These are phyloP conservation scores for Yarrowia divulgata DNA, from an alignment of 805 yeast species.

Conservation along the genomic window DNA sequence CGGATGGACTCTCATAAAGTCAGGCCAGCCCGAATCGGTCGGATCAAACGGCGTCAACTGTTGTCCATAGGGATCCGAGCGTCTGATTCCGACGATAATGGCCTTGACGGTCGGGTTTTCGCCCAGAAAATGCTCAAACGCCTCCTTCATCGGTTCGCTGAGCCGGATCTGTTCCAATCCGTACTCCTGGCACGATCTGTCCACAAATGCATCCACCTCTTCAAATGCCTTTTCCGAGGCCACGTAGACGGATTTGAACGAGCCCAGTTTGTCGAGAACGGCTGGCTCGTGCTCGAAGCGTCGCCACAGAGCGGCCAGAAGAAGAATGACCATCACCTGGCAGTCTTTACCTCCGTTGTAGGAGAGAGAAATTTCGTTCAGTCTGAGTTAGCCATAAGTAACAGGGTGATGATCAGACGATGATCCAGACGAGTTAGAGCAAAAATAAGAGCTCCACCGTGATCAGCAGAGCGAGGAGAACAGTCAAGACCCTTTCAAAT, in stretches of 20 bases:
- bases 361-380: constrained; percentile 63
- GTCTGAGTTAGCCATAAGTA: constrained; percentile 27
- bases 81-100: constrained; percentile 85
- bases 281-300: constrained; percentile 44
- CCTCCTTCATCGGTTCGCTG: constrained; percentile 62
- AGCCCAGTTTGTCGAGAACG: constrained; percentile 41
- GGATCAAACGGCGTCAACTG: constrained; percentile 64
- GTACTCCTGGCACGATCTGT: constrained; percentile 61
- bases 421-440: neutral
- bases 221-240: constrained; percentile 76
- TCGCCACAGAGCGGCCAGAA: constrained; percentile 61
- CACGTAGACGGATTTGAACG: constrained; percentile 72
- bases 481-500: too few relatives aligned
- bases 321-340: constrained; percentile 80
- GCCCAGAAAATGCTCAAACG: constrained; percentile 68
- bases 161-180: constrained; percentile 57
- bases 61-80: constrained; percentile 84
- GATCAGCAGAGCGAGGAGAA: too few relatives aligned
- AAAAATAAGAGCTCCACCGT: too few relatives aligned
- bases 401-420: neutral
- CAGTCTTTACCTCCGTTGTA: constrained; percentile 98
- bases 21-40: constrained; percentile 94
- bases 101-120: constrained; percentile 65
- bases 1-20: constrained; percentile 83
- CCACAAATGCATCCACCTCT: constrained; percentile 72